phyloP scores from a whole-genome alignment of 1,139 yeast species.

The Saccharomyces hybrid region DNA sequence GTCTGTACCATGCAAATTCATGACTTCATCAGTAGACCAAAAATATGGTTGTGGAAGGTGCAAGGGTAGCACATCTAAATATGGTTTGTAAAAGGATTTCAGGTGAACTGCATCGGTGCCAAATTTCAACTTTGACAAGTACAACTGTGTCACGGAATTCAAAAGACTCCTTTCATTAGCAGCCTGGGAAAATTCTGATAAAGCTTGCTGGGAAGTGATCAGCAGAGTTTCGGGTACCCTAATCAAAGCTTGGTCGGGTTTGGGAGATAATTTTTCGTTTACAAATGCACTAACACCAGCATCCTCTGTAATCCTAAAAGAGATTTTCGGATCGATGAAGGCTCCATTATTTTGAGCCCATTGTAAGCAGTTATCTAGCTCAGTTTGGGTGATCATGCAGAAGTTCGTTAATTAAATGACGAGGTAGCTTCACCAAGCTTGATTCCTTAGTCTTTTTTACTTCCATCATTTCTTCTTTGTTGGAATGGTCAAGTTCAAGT shows the following conservation, averaged over 20 bases:
- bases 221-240: conserved; percentile 38
- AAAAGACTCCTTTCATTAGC: conserved; percentile 16
- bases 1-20: conserved; percentile 56
- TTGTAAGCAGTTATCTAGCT: conserved; percentile 28
- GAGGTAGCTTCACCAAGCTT: not conserved
- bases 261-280: conserved; percentile 9
- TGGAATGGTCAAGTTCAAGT: not conserved
- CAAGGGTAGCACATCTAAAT: conserved; percentile 52
- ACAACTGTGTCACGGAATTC: conserved; percentile 43
- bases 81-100: conserved; percentile 37
- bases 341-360: conserved; percentile 53
- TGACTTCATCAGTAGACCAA: conserved; percentile 49
- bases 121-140: conserved; percentile 38
- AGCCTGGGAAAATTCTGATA: conserved; percentile 30
- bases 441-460: not conserved
- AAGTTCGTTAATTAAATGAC: not conserved
- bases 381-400: conserved; percentile 3
- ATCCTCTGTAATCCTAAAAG: conserved; percentile 25
- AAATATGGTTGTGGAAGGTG: conserved; percentile 53
- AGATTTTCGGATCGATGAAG: conserved; percentile 31
- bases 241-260: conserved; percentile 19
- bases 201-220: conserved; percentile 40
- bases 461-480: not conserved
- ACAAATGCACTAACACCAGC: conserved; percentile 39
- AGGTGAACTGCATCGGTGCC: conserved; percentile 13